A percentile compares a stretch with the other conserved stretches of the same genome.
Evolutionary conservation across 2,329 filamentous ascomycete species (phyloP).

Genomic region (Fonsecaea nubica): DNA sequence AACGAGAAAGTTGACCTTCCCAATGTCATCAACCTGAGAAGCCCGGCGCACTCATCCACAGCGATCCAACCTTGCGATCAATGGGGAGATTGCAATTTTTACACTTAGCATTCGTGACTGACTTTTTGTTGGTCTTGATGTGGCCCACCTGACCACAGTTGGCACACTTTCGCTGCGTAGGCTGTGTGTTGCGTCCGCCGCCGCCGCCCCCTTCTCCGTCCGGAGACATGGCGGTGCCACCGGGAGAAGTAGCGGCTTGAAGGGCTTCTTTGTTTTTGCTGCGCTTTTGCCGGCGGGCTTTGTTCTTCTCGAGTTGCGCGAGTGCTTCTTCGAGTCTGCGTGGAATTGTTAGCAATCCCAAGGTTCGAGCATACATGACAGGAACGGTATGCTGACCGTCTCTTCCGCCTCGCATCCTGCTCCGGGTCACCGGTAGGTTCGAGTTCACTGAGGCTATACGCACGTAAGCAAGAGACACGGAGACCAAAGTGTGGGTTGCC

Average conservation of each 20-base stretch:
- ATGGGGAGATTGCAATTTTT: slow-evolving; percentile 38
- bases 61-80: slow-evolving; percentile 32
- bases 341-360: slow-evolving; percentile 39
- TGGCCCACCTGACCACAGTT: slow-evolving; percentile 97
- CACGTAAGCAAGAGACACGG: slow-evolving; percentile 21
- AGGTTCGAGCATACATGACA: not conserved
- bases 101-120: slow-evolving; percentile 48
- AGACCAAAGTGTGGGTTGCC: not conserved
- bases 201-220: slow-evolving; percentile 55
- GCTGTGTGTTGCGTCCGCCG: slow-evolving; percentile 70
- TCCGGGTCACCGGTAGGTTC: slow-evolving; percentile 71
- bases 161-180: slow-evolving; percentile 83
- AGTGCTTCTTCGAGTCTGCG: slow-evolving; percentile 58
- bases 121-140: slow-evolving; percentile 99
- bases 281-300: slow-evolving; percentile 69
- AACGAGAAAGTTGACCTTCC: slow-evolving; percentile 1
- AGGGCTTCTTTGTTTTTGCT: slow-evolving; percentile 41
- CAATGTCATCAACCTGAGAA: slow-evolving; percentile 19
- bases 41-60: slow-evolving; percentile 29
- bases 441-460: slow-evolving; percentile 30
- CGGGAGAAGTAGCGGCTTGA: slow-evolving; percentile 33
- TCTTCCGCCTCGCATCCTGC: slow-evolving; percentile 66
- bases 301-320: slow-evolving; percentile 77
- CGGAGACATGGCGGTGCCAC: slow-evolving; percentile 49
- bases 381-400: slow-evolving; percentile 54